Evolutionary conservation across 108 stramenopile genomes (phyloP).

Genomic region (Skeletonema potamos): DNA sequence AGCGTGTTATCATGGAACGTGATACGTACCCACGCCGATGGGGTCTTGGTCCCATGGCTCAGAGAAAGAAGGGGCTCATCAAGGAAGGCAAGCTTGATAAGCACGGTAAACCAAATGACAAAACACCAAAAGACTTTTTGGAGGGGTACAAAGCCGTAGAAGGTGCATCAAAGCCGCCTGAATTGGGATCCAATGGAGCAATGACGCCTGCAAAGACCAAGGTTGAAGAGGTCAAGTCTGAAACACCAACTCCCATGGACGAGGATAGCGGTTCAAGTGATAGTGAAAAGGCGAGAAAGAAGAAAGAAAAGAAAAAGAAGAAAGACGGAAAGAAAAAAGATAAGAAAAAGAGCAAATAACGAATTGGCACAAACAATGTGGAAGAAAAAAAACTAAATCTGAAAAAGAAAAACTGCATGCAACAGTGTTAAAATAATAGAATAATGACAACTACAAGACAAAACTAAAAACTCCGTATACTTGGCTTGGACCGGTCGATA

Average conservation of each 20-base stretch:
- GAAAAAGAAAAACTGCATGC: neutral
- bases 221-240: slow-evolving; percentile 10
- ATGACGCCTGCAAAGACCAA: slow-evolving; percentile 15
- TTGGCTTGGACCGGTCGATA: no score
- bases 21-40: slow-evolving; percentile 99
- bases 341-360: slow-evolving; percentile 78
- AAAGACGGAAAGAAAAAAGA: slow-evolving; percentile 58
- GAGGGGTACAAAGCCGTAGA: slow-evolving; percentile 77
- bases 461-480: no score
- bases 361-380: slow-evolving; percentile 21
- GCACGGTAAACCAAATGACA: slow-evolving; percentile 96
- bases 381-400: neutral
- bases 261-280: slow-evolving; percentile 31
- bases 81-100: slow-evolving; percentile 99
- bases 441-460: no score
- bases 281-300: slow-evolving; percentile 39
- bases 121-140: slow-evolving; percentile 93
- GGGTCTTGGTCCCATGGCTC: slow-evolving; percentile 99
- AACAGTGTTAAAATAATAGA: slow-evolving; percentile 4
- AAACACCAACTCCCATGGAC: slow-evolving; percentile 27
- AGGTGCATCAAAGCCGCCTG: slow-evolving; percentile 61
- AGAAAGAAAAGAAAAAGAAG: slow-evolving; percentile 33
- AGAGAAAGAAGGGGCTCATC: slow-evolving; percentile 96
- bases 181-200: slow-evolving; percentile 26
- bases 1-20: slow-evolving; percentile 99